Conservation (phyloP, 2,329 filamentous ascomycete species). For the Fusarium beomiforme region DNA sequence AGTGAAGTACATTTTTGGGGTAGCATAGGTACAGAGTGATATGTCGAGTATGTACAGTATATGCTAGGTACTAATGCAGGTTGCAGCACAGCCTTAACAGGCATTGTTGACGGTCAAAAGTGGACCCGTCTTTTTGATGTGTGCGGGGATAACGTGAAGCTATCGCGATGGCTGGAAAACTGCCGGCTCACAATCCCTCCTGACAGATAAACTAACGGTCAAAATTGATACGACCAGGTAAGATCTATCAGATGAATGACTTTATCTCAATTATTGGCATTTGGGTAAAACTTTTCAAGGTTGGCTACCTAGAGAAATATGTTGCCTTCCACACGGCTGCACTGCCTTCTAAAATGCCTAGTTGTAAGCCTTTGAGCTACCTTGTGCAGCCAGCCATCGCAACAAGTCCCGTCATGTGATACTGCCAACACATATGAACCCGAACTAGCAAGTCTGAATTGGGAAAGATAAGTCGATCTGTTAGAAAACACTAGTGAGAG, state of each 20-base stretch:
- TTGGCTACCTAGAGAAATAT: background rate
- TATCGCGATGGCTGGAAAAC: background rate
- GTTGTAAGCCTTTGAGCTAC: slow-evolving; percentile 15
- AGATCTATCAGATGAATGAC: background rate
- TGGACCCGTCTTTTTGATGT: background rate
- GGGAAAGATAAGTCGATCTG: no score
- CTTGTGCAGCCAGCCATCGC: background rate
- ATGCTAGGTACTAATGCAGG: background rate
- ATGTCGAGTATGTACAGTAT: no score
- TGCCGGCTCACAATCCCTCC: background rate
- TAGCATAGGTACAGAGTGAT: background rate
- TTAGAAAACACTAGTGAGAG: background rate
- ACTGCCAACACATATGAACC: background rate
- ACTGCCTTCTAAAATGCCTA: slow-evolving; percentile 12
- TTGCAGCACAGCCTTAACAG: slow-evolving; percentile 13
- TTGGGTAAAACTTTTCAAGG: background rate
- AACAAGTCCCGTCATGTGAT: background rate
- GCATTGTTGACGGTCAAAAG: background rate
- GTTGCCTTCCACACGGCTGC: background rate
- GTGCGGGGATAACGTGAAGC: background rate
- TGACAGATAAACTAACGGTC: background rate
- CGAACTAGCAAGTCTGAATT: background rate
- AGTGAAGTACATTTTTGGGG: background rate
- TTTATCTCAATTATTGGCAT: no score
- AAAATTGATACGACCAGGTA: background rate